Evolutionary conservation across 1,139 yeast genomes (phyloP).

Genomic region (Wickerhamomyces sp.): DNA sequence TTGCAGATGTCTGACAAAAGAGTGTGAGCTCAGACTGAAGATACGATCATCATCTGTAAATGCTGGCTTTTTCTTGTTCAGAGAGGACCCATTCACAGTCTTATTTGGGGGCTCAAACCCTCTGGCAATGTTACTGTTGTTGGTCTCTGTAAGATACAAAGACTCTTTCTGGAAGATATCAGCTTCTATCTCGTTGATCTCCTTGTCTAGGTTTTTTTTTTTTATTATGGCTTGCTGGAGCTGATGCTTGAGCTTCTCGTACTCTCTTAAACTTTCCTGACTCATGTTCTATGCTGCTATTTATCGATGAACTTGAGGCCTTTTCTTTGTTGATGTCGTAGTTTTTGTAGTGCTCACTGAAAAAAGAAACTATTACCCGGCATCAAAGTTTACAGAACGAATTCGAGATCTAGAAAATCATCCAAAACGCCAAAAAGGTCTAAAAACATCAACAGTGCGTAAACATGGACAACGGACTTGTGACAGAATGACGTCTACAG

Average conservation of each 20-base stretch:
- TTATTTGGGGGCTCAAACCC: slow-evolving; percentile 73
- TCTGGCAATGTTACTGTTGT: slow-evolving; percentile 55
- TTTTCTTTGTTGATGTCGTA: not conserved
- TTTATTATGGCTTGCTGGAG: slow-evolving; percentile 59
- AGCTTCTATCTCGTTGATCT: slow-evolving; percentile 64
- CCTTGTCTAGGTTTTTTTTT: slow-evolving; percentile 61
- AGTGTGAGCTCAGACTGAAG: slow-evolving; percentile 75
- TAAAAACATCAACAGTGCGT: too few species aligned
- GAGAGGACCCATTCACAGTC: slow-evolving; percentile 21
- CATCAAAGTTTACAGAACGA: too few species aligned
- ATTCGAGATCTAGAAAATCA: too few species aligned
- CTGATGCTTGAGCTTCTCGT: slow-evolving; percentile 62
- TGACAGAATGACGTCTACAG: slow-evolving; percentile 2
- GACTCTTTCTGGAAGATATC: slow-evolving; percentile 79
- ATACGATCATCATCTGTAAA: slow-evolving; percentile 80
- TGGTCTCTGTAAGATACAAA: slow-evolving; percentile 64
- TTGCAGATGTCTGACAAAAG: slow-evolving; percentile 58
- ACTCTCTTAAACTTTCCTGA: slow-evolving; percentile 39
- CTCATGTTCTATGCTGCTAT: too few species aligned
- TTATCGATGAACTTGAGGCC: too few species aligned
- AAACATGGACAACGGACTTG: too few species aligned
- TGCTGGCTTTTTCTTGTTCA: slow-evolving; percentile 42
- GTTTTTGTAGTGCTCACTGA: not conserved
- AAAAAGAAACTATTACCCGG: too few species aligned
- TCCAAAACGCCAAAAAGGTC: too few species aligned